Conservation (phyloP, 139 green algal species). For the Volvox reticuliferus region DNA sequence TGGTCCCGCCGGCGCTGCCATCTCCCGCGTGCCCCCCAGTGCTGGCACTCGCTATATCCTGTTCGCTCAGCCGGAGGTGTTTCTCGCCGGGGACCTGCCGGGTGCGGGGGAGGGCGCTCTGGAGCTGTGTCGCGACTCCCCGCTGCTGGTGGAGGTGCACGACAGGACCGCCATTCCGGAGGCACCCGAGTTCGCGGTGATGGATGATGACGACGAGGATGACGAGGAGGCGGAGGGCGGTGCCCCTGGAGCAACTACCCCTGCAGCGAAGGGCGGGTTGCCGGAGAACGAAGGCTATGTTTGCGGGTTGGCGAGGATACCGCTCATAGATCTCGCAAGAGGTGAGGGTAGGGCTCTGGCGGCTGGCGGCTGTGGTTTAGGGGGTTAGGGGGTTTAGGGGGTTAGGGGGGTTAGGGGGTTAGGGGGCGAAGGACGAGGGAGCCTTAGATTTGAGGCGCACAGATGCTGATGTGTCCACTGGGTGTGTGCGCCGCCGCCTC, state of each 20-base stretch:
- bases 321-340: constrained; percentile 47
- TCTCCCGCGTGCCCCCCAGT: background rate
- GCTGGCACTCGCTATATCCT: constrained; percentile 21
- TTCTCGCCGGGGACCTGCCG: constrained; percentile 47
- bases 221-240: background rate
- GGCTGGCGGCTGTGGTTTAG: background rate
- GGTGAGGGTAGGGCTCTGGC: background rate
- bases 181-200: constrained; percentile 61
- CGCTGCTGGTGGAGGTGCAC: constrained; percentile 62
- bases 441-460: background rate
- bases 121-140: constrained; percentile 37
- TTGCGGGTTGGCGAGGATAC: constrained; percentile 50
- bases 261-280: background rate
- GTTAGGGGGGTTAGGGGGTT: background rate
- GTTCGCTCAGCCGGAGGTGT: constrained; percentile 51
- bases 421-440: background rate
- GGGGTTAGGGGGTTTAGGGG: background rate
- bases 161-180: constrained; percentile 61
- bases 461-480: background rate
- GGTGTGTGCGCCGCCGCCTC: background rate
- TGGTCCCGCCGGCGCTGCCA: constrained; percentile 13
- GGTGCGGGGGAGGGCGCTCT: constrained; percentile 51
- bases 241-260: background rate
- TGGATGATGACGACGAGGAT: background rate
- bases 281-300: constrained; percentile 59